Conservation (phyloP, 106 monocot genomes). For the Posidonia australis region DNA sequence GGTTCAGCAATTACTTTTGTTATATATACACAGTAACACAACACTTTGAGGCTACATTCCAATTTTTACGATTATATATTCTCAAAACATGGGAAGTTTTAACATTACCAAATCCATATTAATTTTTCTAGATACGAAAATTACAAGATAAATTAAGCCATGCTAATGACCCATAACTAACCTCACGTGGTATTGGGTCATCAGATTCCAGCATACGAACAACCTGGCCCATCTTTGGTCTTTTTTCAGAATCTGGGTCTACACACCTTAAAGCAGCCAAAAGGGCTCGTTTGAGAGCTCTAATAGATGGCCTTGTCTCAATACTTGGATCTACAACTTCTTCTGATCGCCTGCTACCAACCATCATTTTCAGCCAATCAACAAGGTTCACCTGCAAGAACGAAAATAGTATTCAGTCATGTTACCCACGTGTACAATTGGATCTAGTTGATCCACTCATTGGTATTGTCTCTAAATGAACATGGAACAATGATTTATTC, state of each 20-base stretch:
- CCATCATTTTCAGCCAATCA: slow-evolving; percentile 99
- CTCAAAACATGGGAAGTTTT: no score
- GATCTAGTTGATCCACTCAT: no score
- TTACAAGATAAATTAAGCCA: no score
- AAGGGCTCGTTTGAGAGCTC: slow-evolving; percentile 85
- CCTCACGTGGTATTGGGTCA: slow-evolving; percentile 71
- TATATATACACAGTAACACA: no score
- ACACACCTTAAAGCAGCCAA: slow-evolving; percentile 87
- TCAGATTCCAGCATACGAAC: slow-evolving; percentile 95
- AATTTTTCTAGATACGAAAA: no score
- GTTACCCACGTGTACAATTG: neutral
- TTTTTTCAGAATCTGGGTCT: slow-evolving; percentile 89
- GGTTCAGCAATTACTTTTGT: no score
- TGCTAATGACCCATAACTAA: slow-evolving; percentile 7
- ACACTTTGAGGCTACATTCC: no score
- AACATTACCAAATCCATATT: no score
- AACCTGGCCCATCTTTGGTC: slow-evolving; percentile 91
- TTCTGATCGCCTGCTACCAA: slow-evolving; percentile 57
- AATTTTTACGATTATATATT: no score
- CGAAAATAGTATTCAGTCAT: neutral
- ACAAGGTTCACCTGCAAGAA: slow-evolving; percentile 77
- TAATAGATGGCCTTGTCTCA: slow-evolving; percentile 57
- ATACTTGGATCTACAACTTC: slow-evolving; percentile 91
- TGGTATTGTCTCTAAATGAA: no score
- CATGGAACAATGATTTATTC: neutral